phyloP scores from a whole-genome alignment of 169 alveolate genomes.

The Besnoitia besnoiti region DNA sequence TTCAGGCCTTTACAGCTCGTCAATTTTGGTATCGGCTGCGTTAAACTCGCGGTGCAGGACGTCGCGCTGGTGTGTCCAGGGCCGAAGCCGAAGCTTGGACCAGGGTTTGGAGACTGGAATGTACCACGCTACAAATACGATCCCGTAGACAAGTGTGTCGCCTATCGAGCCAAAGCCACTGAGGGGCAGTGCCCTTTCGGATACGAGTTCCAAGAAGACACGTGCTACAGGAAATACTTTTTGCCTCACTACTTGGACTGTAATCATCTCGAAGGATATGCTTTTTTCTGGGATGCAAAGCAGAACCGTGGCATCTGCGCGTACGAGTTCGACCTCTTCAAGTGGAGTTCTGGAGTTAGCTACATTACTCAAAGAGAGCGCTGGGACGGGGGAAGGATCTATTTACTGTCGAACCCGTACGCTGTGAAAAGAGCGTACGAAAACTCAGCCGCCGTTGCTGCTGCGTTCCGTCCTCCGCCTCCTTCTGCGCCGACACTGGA shows the following conservation, averaged over 20 bases:
- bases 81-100: conserved; percentile 45
- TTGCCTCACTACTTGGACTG: conserved; percentile 58
- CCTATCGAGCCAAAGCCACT: conserved; percentile 42
- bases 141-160: conserved; percentile 58
- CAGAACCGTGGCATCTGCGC: conserved; percentile 34
- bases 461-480: conserved; percentile 40
- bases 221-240: conserved; percentile 48
- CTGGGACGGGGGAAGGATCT: conserved; percentile 12
- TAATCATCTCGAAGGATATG: conserved; percentile 41
- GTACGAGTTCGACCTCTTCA: conserved; percentile 47
- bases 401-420: conserved; percentile 36
- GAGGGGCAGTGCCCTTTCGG: conserved; percentile 62
- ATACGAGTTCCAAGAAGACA: conserved; percentile 49
- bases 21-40: conserved; percentile 42
- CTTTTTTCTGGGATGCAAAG: conserved; percentile 56
- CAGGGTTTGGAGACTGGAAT: conserved; percentile 58
- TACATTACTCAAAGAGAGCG: conserved; percentile 37
- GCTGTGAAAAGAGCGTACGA: conserved; percentile 55
- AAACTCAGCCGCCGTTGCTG: conserved; percentile 21
- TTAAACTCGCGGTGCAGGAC: conserved; percentile 4
- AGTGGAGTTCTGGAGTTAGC: conserved; percentile 52
- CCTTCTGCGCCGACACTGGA: conserved; percentile 12
- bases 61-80: conserved; percentile 45
- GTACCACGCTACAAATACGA: conserved; percentile 53
- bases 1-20: conserved; percentile 34